phyloP scores from a whole-genome alignment of 1,139 yeast genomes.

The Suhomyces anneliseae region DNA sequence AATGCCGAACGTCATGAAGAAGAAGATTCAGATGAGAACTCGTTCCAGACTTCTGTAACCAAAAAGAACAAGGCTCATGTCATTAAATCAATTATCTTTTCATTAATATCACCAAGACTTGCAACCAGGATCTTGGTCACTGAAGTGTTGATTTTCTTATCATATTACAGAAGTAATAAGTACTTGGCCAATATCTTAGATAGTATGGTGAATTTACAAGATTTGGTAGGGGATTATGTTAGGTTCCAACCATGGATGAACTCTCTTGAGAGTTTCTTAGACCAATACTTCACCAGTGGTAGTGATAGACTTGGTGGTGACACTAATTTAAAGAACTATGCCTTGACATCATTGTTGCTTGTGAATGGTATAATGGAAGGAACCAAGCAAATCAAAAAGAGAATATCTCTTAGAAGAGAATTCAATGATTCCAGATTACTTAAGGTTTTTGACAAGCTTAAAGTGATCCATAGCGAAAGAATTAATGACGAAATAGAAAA shows the following conservation, averaged over 20 bases:
- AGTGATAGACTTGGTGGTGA: conserved; percentile 19
- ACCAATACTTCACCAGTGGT: conserved; percentile 29
- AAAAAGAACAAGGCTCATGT: conserved; percentile 31
- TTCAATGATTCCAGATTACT: conserved; percentile 42
- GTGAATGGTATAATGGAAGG: conserved; percentile 43
- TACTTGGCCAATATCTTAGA: conserved; percentile 32
- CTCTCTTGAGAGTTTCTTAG: conserved; percentile 37
- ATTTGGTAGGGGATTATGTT: conserved; percentile 35
- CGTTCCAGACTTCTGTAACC: conserved; percentile 6
- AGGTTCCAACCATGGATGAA: conserved; percentile 46
- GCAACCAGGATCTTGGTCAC: conserved; percentile 45
- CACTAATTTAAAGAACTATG: conserved; percentile 38
- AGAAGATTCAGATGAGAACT: conserved; percentile 15
- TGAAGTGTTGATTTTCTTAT: conserved; percentile 41
- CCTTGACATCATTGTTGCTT: conserved; percentile 45
- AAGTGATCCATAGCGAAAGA: conserved; percentile 36
- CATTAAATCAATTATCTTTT: conserved; percentile 37
- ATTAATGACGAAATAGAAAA: conserved; percentile 47
- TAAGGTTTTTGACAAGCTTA: conserved; percentile 40
- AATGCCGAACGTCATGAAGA: conserved; percentile 21
- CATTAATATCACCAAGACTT: conserved; percentile 42
- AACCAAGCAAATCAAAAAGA: conserved; percentile 28
- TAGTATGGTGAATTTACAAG: conserved; percentile 36
- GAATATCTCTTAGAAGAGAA: conserved; percentile 40
- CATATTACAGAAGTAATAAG: conserved; percentile 27